phyloP scores from a whole-genome alignment of 2,329 filamentous ascomycete genomes.

The Hymenoscyphus scutula region DNA sequence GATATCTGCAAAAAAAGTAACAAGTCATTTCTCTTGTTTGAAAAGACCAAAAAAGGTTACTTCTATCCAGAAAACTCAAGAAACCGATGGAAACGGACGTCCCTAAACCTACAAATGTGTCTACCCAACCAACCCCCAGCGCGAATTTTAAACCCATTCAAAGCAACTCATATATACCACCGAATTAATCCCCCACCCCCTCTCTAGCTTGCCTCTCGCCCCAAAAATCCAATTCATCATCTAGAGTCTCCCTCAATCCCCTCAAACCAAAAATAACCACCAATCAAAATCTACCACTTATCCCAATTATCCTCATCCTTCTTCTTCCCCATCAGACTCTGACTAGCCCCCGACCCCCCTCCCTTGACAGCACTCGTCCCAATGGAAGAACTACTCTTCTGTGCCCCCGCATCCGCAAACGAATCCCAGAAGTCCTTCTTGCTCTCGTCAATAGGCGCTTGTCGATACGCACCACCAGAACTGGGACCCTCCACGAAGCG shows the following conservation, averaged over 20 bases:
- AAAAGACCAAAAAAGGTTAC: too few relatives aligned
- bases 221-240: neutral
- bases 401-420: conserved; percentile 58
- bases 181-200: neutral
- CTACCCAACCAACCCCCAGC: neutral
- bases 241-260: neutral
- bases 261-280: too few relatives aligned
- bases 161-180: neutral
- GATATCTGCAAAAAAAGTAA: neutral
- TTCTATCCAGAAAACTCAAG: neutral
- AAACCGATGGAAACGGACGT: neutral
- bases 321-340: conserved; percentile 32
- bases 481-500: conserved; percentile 79
- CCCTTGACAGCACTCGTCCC: conserved; percentile 36
- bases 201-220: neutral
- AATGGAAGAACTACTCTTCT: conserved; percentile 29
- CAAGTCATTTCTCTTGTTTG: neutral
- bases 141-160: neutral
- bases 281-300: conserved; percentile 40
- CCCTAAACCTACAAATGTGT: conserved; percentile 1
- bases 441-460: conserved; percentile 54
- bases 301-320: conserved; percentile 62
- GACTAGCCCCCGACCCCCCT: conserved; percentile 4
- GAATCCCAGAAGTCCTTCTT: conserved; percentile 90
- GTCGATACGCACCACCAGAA: conserved; percentile 36